Conservation (phyloP, 2,329 filamentous ascomycete species). For the Colletotrichum eleusines region DNA sequence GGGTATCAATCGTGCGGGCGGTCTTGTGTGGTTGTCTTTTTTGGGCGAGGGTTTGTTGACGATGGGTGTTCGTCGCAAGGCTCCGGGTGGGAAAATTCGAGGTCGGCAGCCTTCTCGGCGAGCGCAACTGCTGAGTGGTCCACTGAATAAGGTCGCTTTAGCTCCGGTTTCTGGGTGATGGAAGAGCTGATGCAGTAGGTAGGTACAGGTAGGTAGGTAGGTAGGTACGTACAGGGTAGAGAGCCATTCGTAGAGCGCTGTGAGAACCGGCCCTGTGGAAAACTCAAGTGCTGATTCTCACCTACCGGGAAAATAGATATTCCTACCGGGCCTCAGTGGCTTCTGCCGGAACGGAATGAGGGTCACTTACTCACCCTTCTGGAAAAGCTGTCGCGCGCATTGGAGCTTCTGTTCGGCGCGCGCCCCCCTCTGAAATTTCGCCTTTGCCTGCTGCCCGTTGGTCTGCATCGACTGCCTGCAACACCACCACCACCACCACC, state of each 20-base stretch:
- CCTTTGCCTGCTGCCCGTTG: not conserved
- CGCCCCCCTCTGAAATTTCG: conserved; percentile 40
- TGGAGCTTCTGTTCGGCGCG: conserved; percentile 37
- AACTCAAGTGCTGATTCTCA: too few species aligned
- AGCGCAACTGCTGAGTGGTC: conserved; percentile 22
- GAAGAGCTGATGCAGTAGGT: conserved; percentile 10
- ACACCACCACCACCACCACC: not conserved
- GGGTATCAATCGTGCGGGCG: not conserved
- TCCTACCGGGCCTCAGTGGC: not conserved
- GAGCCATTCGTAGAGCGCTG: not conserved
- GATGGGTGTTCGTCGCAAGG: conserved; percentile 8
- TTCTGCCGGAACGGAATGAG: not conserved
- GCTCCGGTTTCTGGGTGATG: conserved; percentile 21
- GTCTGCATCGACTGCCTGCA: not conserved
- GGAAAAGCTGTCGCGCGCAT: conserved; percentile 3
- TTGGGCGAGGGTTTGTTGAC: not conserved
- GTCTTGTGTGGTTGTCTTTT: not conserved
- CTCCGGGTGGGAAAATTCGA: conserved; percentile 30
- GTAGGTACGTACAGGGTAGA: not conserved
- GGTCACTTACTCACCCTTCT: not conserved
- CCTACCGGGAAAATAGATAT: not conserved
- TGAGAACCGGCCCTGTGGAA: too few species aligned
- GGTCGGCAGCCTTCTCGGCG: conserved; percentile 1
- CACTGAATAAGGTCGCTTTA: conserved; percentile 40
- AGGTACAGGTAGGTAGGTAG: not conserved